Evolutionary conservation across 1,284 basidiomycete genomes (phyloP), one percentile per base, ranked within the genome.

Genomic region (Leccinum pallidistipes): DNA sequence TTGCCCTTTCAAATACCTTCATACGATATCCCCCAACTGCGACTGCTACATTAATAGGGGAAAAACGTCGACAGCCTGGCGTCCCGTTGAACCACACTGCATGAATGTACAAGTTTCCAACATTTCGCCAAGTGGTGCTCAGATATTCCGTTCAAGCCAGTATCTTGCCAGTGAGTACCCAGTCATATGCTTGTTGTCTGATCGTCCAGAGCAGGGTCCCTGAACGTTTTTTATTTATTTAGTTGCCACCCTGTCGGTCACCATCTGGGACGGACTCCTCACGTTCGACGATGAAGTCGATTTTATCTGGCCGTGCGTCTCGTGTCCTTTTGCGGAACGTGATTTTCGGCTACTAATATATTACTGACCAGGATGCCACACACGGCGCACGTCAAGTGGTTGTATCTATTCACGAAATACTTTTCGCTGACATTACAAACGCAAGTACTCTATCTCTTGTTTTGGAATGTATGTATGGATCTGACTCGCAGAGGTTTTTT

Each of bases 331-430:
- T 31, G 1, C 31, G 1, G 38, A 56, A 29, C 1, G 5, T 55
- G 12, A 47, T 34, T 32, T 27, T 49, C 24, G 14, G 47, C 0
- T 6, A 16, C 47, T 49, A 3, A 49, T 6, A 27, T 6, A 2
- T n/a, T 47, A 1, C 36, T 0, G 36, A 14, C 24, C n/a, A 69
- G 68, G 12, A 66, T 69, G 64, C 27, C 68, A 16, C n/a, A n/a
- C 21, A 61, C 24, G 2, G 60, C 61, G 9, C 34, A 49, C 27
- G 34, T 71, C 59, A 69, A 72, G 55, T 72, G 70, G 68, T 5
- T 70, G 21, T 70, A 73, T 55, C 11, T 70, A 11, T 63, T 66
- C 51, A 58, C 54, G 4, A 68, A 57, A 47, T 70, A 71, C 43
- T 55, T 61, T 27, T 60, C 50, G 1, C 10, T 72, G 12, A 14